A percentile compares a stretch with the other conserved stretches of the same genome.
Evolutionary conservation across 805 yeast species (phyloP).

Genomic region (Debaryomyces tyrocola): DNA sequence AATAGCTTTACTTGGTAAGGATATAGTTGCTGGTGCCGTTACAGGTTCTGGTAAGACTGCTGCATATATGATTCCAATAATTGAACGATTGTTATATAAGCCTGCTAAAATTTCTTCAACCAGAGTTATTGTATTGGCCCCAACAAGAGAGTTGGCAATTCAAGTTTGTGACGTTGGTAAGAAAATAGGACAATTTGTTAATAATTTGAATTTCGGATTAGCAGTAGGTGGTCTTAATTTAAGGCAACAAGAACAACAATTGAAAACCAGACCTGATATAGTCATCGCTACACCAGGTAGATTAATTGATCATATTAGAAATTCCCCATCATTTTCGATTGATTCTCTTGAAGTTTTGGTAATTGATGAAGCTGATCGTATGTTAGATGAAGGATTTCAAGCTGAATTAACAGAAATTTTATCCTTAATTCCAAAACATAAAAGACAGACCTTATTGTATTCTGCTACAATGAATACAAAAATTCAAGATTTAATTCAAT

Average conservation of each 20-base stretch:
- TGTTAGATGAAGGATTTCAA: constrained; percentile 99
- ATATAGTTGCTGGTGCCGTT: constrained; percentile 97
- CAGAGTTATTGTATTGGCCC: constrained; percentile 86
- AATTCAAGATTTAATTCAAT: constrained; percentile 81
- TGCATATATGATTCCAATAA: constrained; percentile 93
- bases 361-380: constrained; percentile 97
- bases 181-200: constrained; percentile 75
- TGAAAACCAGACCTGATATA: constrained; percentile 89
- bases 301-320: constrained; percentile 93
- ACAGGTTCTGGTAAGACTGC: constrained; percentile 99
- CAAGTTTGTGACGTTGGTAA: constrained; percentile 94
- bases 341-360: constrained; percentile 91
- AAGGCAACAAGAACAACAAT: constrained; percentile 92
- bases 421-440: constrained; percentile 74
- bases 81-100: constrained; percentile 87
- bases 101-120: constrained; percentile 86
- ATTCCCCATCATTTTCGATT: constrained; percentile 88
- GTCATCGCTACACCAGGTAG: constrained; percentile 99
- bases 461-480: constrained; percentile 98
- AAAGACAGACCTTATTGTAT: constrained; percentile 89
- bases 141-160: constrained; percentile 97
- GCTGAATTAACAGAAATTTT: constrained; percentile 90
- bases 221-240: constrained; percentile 98
- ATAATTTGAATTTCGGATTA: constrained; percentile 79
- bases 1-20: constrained; percentile 89